A percentile compares a stretch with the other conserved stretches of the same genome.
Evolutionary conservation across 371 early-diverging fungal genomes (phyloP).

Genomic region (Gilbertella persicaria): DNA sequence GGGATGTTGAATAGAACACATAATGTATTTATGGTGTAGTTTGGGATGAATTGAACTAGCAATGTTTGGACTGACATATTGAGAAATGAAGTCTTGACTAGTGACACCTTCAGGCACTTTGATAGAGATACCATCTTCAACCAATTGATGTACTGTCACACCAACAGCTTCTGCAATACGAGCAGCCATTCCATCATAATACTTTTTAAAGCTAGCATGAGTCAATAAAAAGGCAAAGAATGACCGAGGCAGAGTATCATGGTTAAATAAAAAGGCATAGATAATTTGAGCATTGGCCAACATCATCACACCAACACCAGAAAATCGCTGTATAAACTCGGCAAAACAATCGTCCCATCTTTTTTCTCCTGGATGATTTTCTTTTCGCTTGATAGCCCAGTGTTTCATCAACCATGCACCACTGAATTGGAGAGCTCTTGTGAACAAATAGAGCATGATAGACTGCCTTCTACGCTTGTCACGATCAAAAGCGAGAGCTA

Average conservation of each 20-base stretch:
- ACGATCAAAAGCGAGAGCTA: conserved; percentile 69
- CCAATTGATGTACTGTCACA: conserved; percentile 38
- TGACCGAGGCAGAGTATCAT: conserved; percentile 62
- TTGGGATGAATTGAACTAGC: conserved; percentile 46
- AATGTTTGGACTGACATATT: conserved; percentile 59
- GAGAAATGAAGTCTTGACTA: conserved; percentile 53
- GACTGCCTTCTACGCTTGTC: conserved; percentile 73
- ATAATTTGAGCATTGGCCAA: conserved; percentile 66
- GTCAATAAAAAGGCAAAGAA: conserved; percentile 68
- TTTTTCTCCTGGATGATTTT: conserved; percentile 23
- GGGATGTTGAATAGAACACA: conserved; percentile 80
- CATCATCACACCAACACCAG: conserved; percentile 70
- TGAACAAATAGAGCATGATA: conserved; percentile 77
- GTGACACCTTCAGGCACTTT: conserved; percentile 45
- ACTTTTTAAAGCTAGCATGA: conserved; percentile 62
- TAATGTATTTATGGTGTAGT: conserved; percentile 64
- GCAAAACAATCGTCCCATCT: conserved; percentile 60
- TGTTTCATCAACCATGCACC: conserved; percentile 67
- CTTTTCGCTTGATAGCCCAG: conserved; percentile 53
- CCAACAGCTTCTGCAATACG: conserved; percentile 46
- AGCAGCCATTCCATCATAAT: conserved; percentile 58
- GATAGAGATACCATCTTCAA: conserved; percentile 36
- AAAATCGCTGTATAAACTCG: conserved; percentile 48
- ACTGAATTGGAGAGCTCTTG: conserved; percentile 77
- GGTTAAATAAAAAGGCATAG: conserved; percentile 63